Evolutionary conservation across 1,284 basidiomycete genomes (phyloP), one percentile per base, ranked within the genome.

Genomic region (Cutaneotrichosporon cavernicola): DNA sequence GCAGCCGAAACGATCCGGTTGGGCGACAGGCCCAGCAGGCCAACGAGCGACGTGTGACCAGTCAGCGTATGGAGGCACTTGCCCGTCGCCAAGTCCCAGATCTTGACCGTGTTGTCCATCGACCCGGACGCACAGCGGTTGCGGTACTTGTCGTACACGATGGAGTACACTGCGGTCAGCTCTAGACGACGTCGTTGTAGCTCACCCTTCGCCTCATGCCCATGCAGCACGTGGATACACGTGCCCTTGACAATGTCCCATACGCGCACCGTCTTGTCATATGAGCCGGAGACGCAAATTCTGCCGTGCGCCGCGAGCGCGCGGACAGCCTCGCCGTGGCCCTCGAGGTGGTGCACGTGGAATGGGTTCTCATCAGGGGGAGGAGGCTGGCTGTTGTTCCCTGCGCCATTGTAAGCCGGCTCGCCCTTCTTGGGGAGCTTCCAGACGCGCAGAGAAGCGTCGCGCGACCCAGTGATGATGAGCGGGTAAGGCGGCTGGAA

Each of bases 231-330:
- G 83, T 89, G 90, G 73, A 88, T 88, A 76, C 90, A 91, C 50
- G 85, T 84, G 13, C 94, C 95, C n/a, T 88, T 90, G 68, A 93
- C 85, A 64, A 92, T 89, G 76, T 97, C 93, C 94, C 95, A 97
- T 40, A 97, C 90, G 46, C 94, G 88, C 46, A 97, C 92, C 4
- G 88, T 91, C 75, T 88, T 90, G 76, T 97, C 95, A 80, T 97
- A 97, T 72, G 92, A 95, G 32, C 93, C 94, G n/a, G 92, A 95
- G 26, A 95, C 90, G 53, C 96, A 85, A 1, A 90, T 92, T 50
- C 90, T 85, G 5, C 94, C 93, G 69, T 92, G 85, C 11, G 92
- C 91, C 32, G 93, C 91, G n/a, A 97, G 83, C 5, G 92, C 92
- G 63, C 94, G 87, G 16, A 97, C 93, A 32, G 94, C 92, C 74